These are phyloP conservation scores for Saccharomycopsis hybrid DNA, from an alignment of 1,139 yeast genomes.

Conservation along the genomic window DNA sequence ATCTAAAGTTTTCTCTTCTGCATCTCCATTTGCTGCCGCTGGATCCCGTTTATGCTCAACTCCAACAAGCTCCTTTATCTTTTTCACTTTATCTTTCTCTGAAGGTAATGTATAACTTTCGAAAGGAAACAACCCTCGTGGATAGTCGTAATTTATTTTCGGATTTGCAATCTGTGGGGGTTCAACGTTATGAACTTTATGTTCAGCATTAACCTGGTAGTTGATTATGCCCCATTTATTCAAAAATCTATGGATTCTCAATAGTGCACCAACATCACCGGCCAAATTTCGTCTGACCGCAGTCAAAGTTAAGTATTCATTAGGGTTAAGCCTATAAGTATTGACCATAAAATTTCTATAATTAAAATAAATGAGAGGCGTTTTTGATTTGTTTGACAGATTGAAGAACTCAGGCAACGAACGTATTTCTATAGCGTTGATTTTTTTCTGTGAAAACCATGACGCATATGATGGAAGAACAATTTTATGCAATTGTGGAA, in stretches of 20 bases:
- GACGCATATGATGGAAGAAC: slow-evolving; percentile 90
- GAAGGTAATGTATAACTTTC: slow-evolving; percentile 64
- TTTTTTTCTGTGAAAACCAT: slow-evolving; percentile 77
- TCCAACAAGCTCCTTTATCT: slow-evolving; percentile 40
- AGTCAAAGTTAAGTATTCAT: slow-evolving; percentile 86
- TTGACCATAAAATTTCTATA: slow-evolving; percentile 93
- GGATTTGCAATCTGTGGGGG: slow-evolving; percentile 71
- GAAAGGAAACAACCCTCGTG: slow-evolving; percentile 91
- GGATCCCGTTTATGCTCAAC: no score
- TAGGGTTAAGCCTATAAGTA: slow-evolving; percentile 86
- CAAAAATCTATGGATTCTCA: slow-evolving; percentile 83
- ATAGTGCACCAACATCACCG: slow-evolving; percentile 92
- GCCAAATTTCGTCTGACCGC: slow-evolving; percentile 91
- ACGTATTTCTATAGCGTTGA: slow-evolving; percentile 58
- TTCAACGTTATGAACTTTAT: slow-evolving; percentile 60
- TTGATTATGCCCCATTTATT: slow-evolving; percentile 96
- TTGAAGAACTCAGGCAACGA: slow-evolving; percentile 90
- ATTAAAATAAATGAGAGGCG: slow-evolving; percentile 79
- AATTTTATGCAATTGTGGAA: slow-evolving; percentile 75
- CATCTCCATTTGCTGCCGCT: no score
- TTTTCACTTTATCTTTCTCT: slow-evolving; percentile 48
- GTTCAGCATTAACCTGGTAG: slow-evolving; percentile 76
- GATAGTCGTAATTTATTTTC: slow-evolving; percentile 74
- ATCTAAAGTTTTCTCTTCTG: no score
- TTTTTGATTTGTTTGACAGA: slow-evolving; percentile 68